Base-by-base conservation (phyloP, 2,329 filamentous ascomycete genomes). In the Lachnellula cervina region DNA sequence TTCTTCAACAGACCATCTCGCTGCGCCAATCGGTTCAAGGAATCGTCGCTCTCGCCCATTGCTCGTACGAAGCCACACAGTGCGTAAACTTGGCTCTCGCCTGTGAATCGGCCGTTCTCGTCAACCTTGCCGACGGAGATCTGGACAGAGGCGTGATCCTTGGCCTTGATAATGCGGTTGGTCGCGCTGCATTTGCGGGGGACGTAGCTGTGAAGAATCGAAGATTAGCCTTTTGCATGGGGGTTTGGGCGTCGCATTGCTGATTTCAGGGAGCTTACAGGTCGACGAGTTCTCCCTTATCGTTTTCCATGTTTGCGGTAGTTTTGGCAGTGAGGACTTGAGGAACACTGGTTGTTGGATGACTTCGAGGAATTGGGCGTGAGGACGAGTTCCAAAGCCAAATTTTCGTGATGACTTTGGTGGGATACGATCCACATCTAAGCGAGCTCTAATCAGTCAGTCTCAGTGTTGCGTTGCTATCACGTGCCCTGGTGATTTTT, bases 91-190 rank as follows among this genome's bases (percentile, higher is more conserved):
- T 97, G 89, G 87, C 92, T 96, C 82, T 97, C 94, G 78, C 93
- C 91, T 69, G 90, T 90, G 80, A 86, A 73, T 67, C 92, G 90
- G 76, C 94, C 94, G 81, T 92, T 95, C 87, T 99, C 94, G 78
- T 97, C 93, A 71, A 99, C 94, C 83, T 97, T 97, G 78, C 88
- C 93, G 75, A 99, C 82, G 71, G 88, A 90, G 78, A 99, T 90
- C 80, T 99, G 94, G 71, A 97, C 94, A 63, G 90, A 96, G 71
- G 90, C 93, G 85, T 99, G 94, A 81, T 99, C 94, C 83, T 97
- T 97, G 83, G 94, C 91, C 84, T 97, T 97, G 87, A 99, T 97
- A 84, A 97, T 97, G 81, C 94, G 90, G 90, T 96, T 95, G 78
- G 93, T 96, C 71, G 92, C 92, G 78, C 85, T 90, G 89, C 93